Evolutionary conservation across 257 asterid species (phyloP).

Genomic region (Pogostemon cablin): DNA sequence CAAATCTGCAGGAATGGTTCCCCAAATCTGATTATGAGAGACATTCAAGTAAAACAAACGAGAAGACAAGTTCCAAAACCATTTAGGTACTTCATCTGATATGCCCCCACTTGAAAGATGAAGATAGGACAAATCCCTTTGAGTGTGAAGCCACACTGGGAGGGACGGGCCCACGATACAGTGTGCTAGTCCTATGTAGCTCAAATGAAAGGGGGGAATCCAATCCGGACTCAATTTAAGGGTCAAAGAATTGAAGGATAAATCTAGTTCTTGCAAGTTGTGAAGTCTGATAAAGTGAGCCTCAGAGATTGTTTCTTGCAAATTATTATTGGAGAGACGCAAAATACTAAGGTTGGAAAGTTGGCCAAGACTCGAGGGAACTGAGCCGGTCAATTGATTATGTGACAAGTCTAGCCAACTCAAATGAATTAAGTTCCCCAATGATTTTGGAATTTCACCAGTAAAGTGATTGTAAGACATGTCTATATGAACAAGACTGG

Average conservation of each 20-base stretch:
- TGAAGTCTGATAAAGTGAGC: conserved; percentile 32
- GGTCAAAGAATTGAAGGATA: conserved; percentile 35
- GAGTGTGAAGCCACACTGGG: conserved; percentile 47
- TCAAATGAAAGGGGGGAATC: conserved; percentile 38
- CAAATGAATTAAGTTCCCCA: too few relatives aligned
- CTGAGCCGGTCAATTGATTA: neutral
- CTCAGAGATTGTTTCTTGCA: conserved; percentile 35
- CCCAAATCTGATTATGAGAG: conserved; percentile 7
- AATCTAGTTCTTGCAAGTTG: conserved; percentile 27
- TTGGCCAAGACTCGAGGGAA: conserved; percentile 18
- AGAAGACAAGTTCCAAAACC: conserved; percentile 40
- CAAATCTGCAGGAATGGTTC: too few relatives aligned
- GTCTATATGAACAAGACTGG: too few relatives aligned
- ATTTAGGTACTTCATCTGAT: conserved; percentile 36
- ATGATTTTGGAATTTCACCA: too few relatives aligned
- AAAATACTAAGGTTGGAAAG: conserved; percentile 20
- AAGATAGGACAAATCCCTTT: conserved; percentile 11
- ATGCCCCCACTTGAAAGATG: conserved; percentile 36
- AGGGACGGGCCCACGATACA: conserved; percentile 40
- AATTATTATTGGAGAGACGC: conserved; percentile 22
- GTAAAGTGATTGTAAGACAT: too few relatives aligned
- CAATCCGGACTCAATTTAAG: conserved; percentile 27
- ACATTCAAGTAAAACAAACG: conserved; percentile 9
- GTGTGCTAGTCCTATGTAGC: neutral
- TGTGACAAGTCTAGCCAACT: too few relatives aligned